Evolutionary conservation across 768 basidiomycete genomes (phyloP), one percentile per base, ranked within the genome.

Genomic region (Hypholoma fasciculare): DNA sequence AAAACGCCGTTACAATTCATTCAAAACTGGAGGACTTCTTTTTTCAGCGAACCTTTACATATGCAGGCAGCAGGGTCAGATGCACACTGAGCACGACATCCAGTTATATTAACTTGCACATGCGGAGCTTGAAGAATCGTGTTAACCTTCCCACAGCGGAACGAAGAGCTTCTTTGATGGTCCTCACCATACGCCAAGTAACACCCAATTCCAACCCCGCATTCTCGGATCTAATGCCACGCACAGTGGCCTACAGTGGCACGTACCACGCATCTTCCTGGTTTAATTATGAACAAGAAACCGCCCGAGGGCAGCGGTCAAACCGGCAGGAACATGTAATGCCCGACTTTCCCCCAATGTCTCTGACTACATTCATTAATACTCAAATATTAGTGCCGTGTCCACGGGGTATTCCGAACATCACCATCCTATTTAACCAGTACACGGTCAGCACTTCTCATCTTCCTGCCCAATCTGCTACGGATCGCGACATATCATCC

Each of bases 261-360:
- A 42, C 17, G 40, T 12, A 17, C 40, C 40, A 1, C 23, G 7
- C 13, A 42, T 42, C 13, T 17, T 12, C 1, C 13, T 42, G 40
- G 7, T 34, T 9, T 9, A 34, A 34, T 34, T 34, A 34, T 9
- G 30, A 2, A 23, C 23, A 34, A 9, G 6, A 19, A 19, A 19
- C 23, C 19, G 51, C 42, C 52, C 52, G 42, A 43, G 14, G 14
- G 26, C 52, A 30, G 42, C 52, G 52, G 42, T 34, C 42, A 43
- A n/a, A 26, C 42, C 52, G 52, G 52, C 39, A 53, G 52, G 52
- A 53, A 19, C 52, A 44, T 53, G 40, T 37, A n/a, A 17, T 19
- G 20, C 27, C 48, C n/a, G 11, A 34, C n/a, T 56, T 30, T 16
- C 44, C 44, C 23, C 5, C 44, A 46, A 19, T 46, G 17, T 7